These are phyloP conservation scores for Aspergillus pseudonomiae DNA, from an alignment of 2,329 filamentous ascomycete species.

Conservation along the genomic window DNA sequence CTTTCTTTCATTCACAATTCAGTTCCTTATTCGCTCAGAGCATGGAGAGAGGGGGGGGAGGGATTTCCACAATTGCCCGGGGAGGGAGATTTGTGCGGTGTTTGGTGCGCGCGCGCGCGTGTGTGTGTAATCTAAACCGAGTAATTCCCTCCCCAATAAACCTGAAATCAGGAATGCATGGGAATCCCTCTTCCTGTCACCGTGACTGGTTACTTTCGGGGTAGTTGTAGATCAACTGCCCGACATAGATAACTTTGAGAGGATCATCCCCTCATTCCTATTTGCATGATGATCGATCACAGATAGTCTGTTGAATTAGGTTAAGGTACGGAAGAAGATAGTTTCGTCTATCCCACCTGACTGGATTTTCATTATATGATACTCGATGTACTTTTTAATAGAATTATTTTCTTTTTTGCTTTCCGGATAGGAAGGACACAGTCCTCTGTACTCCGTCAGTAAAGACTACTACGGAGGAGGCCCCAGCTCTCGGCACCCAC, in stretches of 20 bases:
- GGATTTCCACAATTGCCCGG: neutral
- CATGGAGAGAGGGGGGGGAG: neutral
- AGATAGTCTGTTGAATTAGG: constrained; percentile 20
- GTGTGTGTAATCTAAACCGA: neutral
- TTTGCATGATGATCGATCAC: constrained; percentile 22
- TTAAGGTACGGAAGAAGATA: constrained; percentile 18
- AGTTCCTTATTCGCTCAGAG: neutral
- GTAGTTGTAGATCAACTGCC: constrained; percentile 20
- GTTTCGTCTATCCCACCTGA: neutral
- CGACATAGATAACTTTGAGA: constrained; percentile 17
- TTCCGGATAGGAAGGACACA: neutral
- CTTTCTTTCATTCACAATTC: neutral
- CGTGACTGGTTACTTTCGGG: neutral
- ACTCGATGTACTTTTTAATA: neutral
- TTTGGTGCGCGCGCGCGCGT: neutral
- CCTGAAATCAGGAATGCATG: constrained; percentile 1
- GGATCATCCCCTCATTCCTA: constrained; percentile 13
- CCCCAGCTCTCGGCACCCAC: constrained; percentile 10
- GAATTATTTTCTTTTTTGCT: neutral
- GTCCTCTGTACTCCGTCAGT: neutral
- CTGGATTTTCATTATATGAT: neutral
- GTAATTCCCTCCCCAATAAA: neutral
- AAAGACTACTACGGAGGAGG: neutral
- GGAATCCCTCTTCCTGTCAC: neutral
- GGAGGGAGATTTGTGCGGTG: neutral